Evolutionary conservation across 1,284 basidiomycete species (phyloP), one percentile per base, ranked within the genome.

Genomic region (Cystobasidiaceae sp.): DNA sequence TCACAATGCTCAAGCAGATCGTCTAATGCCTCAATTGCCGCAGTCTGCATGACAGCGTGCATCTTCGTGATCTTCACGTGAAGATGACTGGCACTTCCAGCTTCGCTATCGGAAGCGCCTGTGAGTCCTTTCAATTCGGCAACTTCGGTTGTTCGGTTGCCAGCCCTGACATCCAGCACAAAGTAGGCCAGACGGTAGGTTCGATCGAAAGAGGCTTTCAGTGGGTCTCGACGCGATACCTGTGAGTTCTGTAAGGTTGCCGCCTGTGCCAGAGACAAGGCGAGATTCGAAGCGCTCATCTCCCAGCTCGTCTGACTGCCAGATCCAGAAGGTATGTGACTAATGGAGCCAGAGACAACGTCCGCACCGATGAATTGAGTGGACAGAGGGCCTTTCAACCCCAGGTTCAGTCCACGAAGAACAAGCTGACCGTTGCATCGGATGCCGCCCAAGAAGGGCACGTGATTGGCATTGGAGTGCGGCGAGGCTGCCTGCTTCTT

Each of bases 31-130:
- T 87, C 86, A 55, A 94, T 85, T 0, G 92, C 92, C 67, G 88
- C 89, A 17, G 92, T 86, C 75, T 93, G 90, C 86, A 93, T 86
- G 49, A 93, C 88, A 0, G 91, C 90, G 74, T 94, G 90, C 5
- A 90, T 84, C 74, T 87, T 88, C 5, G 83, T 83, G 25, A 93
- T 76, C 1, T 78, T 76, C 30, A 92, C 68, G 44, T 84, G 79
- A 66, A 45, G 63, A 50, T 21, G 58, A 33, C 34, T 48, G 59
- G 66, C 21, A 59, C 66, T 23, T 19, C 19, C 7, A 33, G 66
- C 54, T 13, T 55, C 45, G 5, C 21, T 60, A 7, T 69, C 46
- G 2, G 65, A 52, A 25, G 54, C 55, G 13, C 60, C 37, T 23
- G 49, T 52, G 52, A 69, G 39, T 23, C 61, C 17, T 23, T 27